Percentiles rank a stretch among this genome's conserved stretches.
phyloP scores from a whole-genome alignment of 2,329 filamentous ascomycete species.

The Penicillium olsonii region DNA sequence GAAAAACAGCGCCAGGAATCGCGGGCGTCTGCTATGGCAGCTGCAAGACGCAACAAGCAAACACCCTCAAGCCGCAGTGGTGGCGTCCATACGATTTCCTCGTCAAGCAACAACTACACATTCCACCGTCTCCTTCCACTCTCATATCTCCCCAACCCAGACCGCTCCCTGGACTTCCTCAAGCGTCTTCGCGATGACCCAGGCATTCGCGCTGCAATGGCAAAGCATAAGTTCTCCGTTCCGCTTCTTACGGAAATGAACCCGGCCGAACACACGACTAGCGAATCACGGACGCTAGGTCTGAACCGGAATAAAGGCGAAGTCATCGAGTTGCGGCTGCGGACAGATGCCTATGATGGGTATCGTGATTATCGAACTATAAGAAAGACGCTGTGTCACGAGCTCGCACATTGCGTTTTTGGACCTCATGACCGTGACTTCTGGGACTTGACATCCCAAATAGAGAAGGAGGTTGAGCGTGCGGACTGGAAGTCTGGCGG shows the following conservation, averaged over 20 bases:
- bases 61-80: constrained; percentile 11
- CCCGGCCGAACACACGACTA: constrained; percentile 76
- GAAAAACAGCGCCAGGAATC: constrained; percentile 32
- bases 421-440: constrained; percentile 82
- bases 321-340: constrained; percentile 82
- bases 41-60: constrained; percentile 18
- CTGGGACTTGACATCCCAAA: constrained; percentile 83
- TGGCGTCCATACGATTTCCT: constrained; percentile 33
- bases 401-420: constrained; percentile 89
- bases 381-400: constrained; percentile 88
- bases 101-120: constrained; percentile 69
- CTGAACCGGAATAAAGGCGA: constrained; percentile 86
- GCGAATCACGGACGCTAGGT: constrained; percentile 79
- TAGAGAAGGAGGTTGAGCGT: constrained; percentile 80
- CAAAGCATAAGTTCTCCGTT: constrained; percentile 79
- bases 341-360: constrained; percentile 93
- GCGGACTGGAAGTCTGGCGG: constrained; percentile 79
- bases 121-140: constrained; percentile 79
- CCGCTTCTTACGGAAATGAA: constrained; percentile 94
- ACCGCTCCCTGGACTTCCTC: constrained; percentile 70
- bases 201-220: constrained; percentile 82
- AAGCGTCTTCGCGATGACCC: constrained; percentile 76
- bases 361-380: constrained; percentile 93
- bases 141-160: constrained; percentile 72
- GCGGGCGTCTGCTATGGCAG: constrained; percentile 28